Evolutionary conservation across 2,329 filamentous ascomycete species (phyloP).

Genomic region (Gnomoniopsis smithogilvyi): DNA sequence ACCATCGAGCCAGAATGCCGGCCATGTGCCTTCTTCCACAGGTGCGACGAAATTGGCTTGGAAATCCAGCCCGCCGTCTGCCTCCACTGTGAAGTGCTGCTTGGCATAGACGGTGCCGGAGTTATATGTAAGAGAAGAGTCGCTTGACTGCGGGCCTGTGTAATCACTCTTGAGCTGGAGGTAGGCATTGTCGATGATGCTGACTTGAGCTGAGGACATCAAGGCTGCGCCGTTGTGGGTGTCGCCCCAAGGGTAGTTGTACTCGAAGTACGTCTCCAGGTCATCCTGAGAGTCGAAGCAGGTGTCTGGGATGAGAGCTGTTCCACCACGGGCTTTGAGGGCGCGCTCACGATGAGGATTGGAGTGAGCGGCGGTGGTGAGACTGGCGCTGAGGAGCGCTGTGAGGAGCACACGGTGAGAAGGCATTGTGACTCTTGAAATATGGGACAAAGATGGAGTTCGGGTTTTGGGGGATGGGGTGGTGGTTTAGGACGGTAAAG

Average conservation of each 20-base stretch:
- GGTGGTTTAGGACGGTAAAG: too few species aligned
- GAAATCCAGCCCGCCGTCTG: conserved; percentile 36
- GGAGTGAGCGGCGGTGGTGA: conserved; percentile 4
- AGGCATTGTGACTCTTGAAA: conserved; percentile 4
- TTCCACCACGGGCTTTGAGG: conserved; percentile 23
- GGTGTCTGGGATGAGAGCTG: conserved; percentile 32
- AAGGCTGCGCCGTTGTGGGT: conserved; percentile 53
- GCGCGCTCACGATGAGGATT: conserved; percentile 9
- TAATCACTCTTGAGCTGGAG: conserved; percentile 43
- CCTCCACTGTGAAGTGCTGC: conserved; percentile 33
- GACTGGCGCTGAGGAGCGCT: conserved; percentile 5
- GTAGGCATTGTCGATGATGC: conserved; percentile 33
- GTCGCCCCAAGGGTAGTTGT: conserved; percentile 52
- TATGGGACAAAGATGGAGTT: too few species aligned
- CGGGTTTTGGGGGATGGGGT: neutral
- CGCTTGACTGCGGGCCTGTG: conserved; percentile 33
- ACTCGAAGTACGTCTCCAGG: conserved; percentile 40
- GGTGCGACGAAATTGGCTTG: conserved; percentile 35
- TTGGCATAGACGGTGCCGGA: conserved; percentile 38
- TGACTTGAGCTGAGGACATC: conserved; percentile 44
- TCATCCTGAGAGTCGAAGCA: conserved; percentile 31
- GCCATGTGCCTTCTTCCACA: conserved; percentile 45
- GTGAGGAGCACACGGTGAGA: conserved; percentile 3
- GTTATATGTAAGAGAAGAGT: conserved; percentile 45
- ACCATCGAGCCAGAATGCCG: conserved; percentile 53